Conservation (phyloP, 176 grass and related monocot genomes). For the Oryza longistaminata region DNA sequence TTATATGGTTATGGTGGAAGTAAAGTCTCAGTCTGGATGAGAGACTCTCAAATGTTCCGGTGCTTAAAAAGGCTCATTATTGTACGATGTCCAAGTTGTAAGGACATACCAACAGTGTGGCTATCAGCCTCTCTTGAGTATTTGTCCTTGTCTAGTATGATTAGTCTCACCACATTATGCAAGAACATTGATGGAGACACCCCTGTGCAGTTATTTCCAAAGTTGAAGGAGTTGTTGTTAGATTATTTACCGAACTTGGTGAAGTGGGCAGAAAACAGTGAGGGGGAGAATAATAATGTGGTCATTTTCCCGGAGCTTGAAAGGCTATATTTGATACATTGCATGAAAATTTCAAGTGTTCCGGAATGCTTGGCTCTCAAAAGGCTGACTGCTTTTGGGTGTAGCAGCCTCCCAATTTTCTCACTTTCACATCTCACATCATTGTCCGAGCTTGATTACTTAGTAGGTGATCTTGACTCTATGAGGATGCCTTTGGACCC, state of each 20-base stretch:
- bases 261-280: not conserved
- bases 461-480: not conserved
- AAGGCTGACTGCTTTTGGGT: too few relatives aligned
- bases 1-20: not conserved
- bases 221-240: not conserved
- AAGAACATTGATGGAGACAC: not conserved
- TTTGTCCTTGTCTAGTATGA: accelerated
- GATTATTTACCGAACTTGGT: slow-evolving; percentile 12
- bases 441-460: not conserved
- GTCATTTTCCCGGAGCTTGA: not conserved
- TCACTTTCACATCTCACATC: slow-evolving; percentile 10
- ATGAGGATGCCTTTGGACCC: not conserved
- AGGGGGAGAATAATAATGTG: not conserved
- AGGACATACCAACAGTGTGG: not conserved
- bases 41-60: not conserved
- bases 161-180: not conserved
- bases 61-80: not conserved
- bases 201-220: not conserved
- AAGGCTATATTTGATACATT: too few relatives aligned
- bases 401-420: not conserved
- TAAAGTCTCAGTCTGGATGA: slow-evolving; percentile 25
- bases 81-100: not conserved
- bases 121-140: not conserved
- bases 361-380: too few relatives aligned
- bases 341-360: too few relatives aligned